These are phyloP conservation scores for Phytophthora hybrid DNA, from an alignment of 352 stramenopile species.

Conservation along the genomic window DNA sequence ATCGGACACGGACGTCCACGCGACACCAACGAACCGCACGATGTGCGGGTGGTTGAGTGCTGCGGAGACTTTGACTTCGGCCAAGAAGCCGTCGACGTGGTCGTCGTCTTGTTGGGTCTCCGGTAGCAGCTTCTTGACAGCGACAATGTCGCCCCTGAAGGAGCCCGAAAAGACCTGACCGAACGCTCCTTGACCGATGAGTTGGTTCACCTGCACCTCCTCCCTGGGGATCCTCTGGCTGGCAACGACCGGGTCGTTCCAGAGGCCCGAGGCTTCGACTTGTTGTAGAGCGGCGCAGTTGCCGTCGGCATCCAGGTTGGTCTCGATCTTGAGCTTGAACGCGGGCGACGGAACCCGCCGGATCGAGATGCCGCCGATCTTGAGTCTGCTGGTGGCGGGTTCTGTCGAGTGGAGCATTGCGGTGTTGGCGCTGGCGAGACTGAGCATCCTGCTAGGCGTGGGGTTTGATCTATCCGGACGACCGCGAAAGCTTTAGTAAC, in stretches of 20 bases:
- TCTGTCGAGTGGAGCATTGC: slow-evolving; percentile 12
- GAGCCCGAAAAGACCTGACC: slow-evolving; percentile 47
- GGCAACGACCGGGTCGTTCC: slow-evolving; percentile 21
- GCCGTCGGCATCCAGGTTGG: slow-evolving; percentile 23
- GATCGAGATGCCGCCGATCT: slow-evolving; percentile 35
- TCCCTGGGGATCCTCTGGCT: slow-evolving; percentile 41
- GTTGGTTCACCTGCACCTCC: slow-evolving; percentile 35
- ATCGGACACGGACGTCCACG: slow-evolving; percentile 47
- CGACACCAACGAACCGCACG: slow-evolving; percentile 58
- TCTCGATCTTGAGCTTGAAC: slow-evolving; percentile 36
- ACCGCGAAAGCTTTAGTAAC: neutral
- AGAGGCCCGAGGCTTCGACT: slow-evolving; percentile 13
- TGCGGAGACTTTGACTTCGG: slow-evolving; percentile 53
- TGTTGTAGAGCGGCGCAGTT: slow-evolving; percentile 10
- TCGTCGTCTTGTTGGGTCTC: slow-evolving; percentile 14
- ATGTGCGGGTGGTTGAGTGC: slow-evolving; percentile 58
- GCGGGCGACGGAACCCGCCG: slow-evolving; percentile 20
- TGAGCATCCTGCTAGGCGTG: slow-evolving; percentile 18
- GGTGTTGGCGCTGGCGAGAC: slow-evolving; percentile 20
- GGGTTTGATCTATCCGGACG: neutral
- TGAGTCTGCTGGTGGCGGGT: slow-evolving; percentile 11
- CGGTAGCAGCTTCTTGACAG: slow-evolving; percentile 49
- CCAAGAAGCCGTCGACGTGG: slow-evolving; percentile 47
- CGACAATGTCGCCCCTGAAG: slow-evolving; percentile 45
- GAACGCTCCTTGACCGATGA: slow-evolving; percentile 42